A percentile compares a stretch with the other conserved stretches of the same genome.
phyloP scores from a whole-genome alignment of 108 stramenopile species.

The Chaetoceros tenuissimus region DNA sequence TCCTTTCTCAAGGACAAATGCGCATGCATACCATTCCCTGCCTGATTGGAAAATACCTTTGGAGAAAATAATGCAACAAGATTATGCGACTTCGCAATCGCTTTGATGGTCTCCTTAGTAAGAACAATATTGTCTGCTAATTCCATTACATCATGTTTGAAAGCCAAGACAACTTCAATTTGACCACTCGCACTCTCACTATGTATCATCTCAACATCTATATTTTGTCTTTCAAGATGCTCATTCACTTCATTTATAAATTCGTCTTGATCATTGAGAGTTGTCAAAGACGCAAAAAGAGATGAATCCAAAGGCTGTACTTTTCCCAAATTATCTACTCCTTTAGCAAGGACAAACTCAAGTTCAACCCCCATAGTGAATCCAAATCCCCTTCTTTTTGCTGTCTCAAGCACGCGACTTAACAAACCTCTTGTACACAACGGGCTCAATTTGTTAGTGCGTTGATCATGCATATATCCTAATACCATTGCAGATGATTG shows the following conservation, averaged over 20 bases:
- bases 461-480: constrained; percentile 47
- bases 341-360: constrained; percentile 50
- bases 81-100: constrained; percentile 37
- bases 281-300: constrained; percentile 45
- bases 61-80: constrained; percentile 64
- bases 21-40: constrained; percentile 73
- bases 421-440: constrained; percentile 63
- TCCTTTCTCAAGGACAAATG: constrained; percentile 54
- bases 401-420: constrained; percentile 31
- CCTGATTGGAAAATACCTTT: constrained; percentile 43
- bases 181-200: constrained; percentile 73
- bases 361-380: constrained; percentile 73
- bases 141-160: constrained; percentile 40
- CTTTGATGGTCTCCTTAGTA: constrained; percentile 56
- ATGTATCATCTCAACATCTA: constrained; percentile 58
- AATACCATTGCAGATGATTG: constrained; percentile 62
- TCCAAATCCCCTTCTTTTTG: constrained; percentile 28
- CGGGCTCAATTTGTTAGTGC: constrained; percentile 37
- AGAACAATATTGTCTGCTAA: constrained; percentile 61
- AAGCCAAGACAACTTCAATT: constrained; percentile 62
- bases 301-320: constrained; percentile 41
- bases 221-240: constrained; percentile 53
- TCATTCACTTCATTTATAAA: constrained; percentile 54
- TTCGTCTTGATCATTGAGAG: constrained; percentile 69
- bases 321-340: constrained; percentile 9